phyloP scores from a whole-genome alignment of 768 basidiomycete species.

The Amanita rubescens region DNA sequence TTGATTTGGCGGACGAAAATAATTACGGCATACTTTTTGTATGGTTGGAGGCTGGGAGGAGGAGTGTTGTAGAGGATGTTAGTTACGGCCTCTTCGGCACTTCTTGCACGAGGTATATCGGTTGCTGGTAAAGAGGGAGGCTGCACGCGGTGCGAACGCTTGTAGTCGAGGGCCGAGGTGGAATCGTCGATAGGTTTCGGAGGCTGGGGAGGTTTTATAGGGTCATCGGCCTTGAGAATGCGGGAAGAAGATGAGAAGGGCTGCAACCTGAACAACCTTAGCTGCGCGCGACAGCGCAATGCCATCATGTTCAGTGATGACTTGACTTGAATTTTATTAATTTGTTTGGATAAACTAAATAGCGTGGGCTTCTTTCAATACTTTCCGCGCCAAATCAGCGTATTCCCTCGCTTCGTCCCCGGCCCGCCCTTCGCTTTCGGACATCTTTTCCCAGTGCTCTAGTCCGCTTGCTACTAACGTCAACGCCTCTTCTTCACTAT shows the following conservation, averaged over 20 bases:
- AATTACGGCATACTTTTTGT: slow-evolving; percentile 64
- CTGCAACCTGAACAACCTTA: slow-evolving; percentile 23
- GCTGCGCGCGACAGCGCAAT: slow-evolving; percentile 22
- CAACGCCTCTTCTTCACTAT: slow-evolving; percentile 72
- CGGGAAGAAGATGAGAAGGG: slow-evolving; percentile 30
- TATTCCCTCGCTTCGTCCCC: slow-evolving; percentile 47
- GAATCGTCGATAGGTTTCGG: slow-evolving; percentile 85
- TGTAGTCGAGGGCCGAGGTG: slow-evolving; percentile 93
- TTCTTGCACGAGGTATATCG: slow-evolving; percentile 76
- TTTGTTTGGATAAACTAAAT: slow-evolving; percentile 1
- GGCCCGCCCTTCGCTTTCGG: slow-evolving; percentile 49
- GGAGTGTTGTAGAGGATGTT: slow-evolving; percentile 97
- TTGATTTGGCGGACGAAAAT: background rate
- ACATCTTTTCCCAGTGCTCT: slow-evolving; percentile 68
- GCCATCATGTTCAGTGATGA: background rate
- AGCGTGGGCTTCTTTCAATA: slow-evolving; percentile 41
- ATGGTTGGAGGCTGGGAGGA: slow-evolving; percentile 84
- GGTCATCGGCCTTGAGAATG: slow-evolving; percentile 21
- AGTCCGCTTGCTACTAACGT: slow-evolving; percentile 76
- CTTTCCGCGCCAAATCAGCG: slow-evolving; percentile 56
- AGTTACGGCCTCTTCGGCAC: slow-evolving; percentile 93
- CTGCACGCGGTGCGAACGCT: slow-evolving; percentile 56
- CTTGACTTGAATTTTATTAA: background rate
- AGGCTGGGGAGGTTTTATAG: slow-evolving; percentile 49
- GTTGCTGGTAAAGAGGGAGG: slow-evolving; percentile 84